Evolutionary conservation across 1,284 basidiomycete genomes (phyloP).

Genomic region (Schizopora paradoxa): DNA sequence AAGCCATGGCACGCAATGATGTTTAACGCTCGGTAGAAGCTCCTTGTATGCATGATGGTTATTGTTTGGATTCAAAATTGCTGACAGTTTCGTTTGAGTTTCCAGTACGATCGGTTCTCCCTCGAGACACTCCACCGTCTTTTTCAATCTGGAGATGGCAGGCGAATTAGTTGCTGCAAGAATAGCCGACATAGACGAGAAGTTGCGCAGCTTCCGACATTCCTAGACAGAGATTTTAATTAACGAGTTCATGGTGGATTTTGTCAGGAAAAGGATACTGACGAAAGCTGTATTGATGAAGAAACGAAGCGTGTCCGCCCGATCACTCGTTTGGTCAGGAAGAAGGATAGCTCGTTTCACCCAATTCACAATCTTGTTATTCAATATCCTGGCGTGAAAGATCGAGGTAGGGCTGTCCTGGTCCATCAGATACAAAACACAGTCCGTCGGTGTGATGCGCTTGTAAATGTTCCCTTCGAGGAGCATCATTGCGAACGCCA

Average conservation of each 20-base stretch:
- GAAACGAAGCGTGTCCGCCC: slow-evolving; percentile 36
- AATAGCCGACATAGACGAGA: slow-evolving; percentile 38
- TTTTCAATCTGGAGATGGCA: slow-evolving; percentile 31
- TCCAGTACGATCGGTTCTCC: slow-evolving; percentile 26
- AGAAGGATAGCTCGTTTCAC: slow-evolving; percentile 38
- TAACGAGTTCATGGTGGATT: not conserved
- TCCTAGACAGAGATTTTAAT: slow-evolving; percentile 28
- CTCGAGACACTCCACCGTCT: slow-evolving; percentile 31
- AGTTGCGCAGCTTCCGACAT: slow-evolving; percentile 39
- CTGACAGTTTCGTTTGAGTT: slow-evolving; percentile 30
- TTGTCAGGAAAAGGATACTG: slow-evolving; percentile 12
- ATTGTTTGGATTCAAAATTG: slow-evolving; percentile 30
- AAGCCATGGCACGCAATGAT: slow-evolving; percentile 36
- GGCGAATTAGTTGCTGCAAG: slow-evolving; percentile 36
- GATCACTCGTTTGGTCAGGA: slow-evolving; percentile 30
- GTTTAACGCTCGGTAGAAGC: slow-evolving; percentile 26
- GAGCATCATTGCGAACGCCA: slow-evolving; percentile 39
- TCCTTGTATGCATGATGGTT: slow-evolving; percentile 35
- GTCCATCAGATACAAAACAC: slow-evolving; percentile 33
- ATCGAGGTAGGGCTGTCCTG: slow-evolving; percentile 26
- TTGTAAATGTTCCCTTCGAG: slow-evolving; percentile 38
- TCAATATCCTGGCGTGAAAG: slow-evolving; percentile 25
- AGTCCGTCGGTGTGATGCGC: slow-evolving; percentile 36
- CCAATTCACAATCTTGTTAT: slow-evolving; percentile 39
- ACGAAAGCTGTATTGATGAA: slow-evolving; percentile 39